These are phyloP conservation scores for Trichaptum fuscoviolaceum DNA, from an alignment of 768 basidiomycete species.

Conservation along the genomic window DNA sequence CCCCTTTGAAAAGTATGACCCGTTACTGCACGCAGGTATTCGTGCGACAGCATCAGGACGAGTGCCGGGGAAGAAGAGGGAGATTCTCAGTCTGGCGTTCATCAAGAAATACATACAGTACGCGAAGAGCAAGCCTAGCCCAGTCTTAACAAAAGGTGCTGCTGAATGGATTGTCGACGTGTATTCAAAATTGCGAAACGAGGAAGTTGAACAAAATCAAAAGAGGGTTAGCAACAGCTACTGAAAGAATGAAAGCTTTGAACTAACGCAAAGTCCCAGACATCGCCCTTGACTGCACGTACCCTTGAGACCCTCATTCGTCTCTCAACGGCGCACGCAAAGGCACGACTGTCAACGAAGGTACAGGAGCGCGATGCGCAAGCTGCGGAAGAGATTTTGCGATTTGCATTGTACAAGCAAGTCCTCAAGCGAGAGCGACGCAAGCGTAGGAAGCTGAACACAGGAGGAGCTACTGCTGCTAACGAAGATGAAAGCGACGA, in stretches of 20 bases:
- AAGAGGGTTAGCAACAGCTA: conserved; percentile 56
- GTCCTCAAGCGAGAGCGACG: conserved; percentile 75
- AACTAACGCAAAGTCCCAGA: conserved; percentile 43
- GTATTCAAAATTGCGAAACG: conserved; percentile 88
- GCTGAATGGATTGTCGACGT: conserved; percentile 92
- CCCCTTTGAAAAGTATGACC: conserved; percentile 96
- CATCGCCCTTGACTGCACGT: conserved; percentile 95
- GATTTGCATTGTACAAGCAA: conserved; percentile 97
- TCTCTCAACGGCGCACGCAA: conserved; percentile 96
- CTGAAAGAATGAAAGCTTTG: neutral
- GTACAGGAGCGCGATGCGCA: conserved; percentile 83
- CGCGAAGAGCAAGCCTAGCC: conserved; percentile 83
- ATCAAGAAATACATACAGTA: conserved; percentile 99
- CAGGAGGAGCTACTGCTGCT: conserved; percentile 41
- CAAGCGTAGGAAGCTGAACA: conserved; percentile 86
- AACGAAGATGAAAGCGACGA: conserved; percentile 32
- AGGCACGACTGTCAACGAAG: conserved; percentile 81
- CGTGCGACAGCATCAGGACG: conserved; percentile 37
- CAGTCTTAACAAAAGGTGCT: conserved; percentile 85
- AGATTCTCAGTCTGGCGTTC: conserved; percentile 89
- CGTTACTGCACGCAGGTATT: conserved; percentile 86
- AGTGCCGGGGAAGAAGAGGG: conserved; percentile 57
- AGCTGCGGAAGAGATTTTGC: conserved; percentile 91
- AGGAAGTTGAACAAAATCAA: conserved; percentile 82
- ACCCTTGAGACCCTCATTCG: conserved; percentile 98